Evolutionary conservation across 192 early-diverging fungal species (phyloP).

Genomic region (Funneliformis geosporum): DNA sequence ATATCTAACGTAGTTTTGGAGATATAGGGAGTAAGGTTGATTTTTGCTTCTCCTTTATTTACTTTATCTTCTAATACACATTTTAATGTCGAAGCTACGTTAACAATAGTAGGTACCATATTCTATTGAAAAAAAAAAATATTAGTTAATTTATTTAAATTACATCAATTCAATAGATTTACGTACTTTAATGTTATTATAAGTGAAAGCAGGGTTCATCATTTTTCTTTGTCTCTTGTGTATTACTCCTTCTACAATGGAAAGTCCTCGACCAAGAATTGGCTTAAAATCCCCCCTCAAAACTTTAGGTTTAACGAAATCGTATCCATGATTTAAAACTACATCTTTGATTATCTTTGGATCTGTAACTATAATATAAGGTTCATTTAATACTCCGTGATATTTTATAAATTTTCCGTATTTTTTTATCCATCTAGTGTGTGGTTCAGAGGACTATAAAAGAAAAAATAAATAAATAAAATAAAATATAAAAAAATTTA

Average conservation of each 20-base stretch:
- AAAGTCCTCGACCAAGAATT: conserved; percentile 50
- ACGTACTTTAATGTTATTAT: conserved; percentile 47
- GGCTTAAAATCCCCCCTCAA: conserved; percentile 28
- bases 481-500: too few relatives aligned
- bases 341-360: conserved; percentile 51
- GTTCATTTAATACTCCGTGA: conserved; percentile 45
- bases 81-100: conserved; percentile 35
- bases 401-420: conserved; percentile 54
- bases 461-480: too few relatives aligned
- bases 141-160: neutral
- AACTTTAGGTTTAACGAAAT: conserved; percentile 44
- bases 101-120: conserved; percentile 36
- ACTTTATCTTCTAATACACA: conserved; percentile 39
- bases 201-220: conserved; percentile 57
- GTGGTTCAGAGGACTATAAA: conserved; percentile 19
- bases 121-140: neutral
- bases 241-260: conserved; percentile 53
- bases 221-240: conserved; percentile 58
- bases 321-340: conserved; percentile 46
- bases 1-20: conserved; percentile 48
- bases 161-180: conserved; percentile 23
- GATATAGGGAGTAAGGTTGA: conserved; percentile 43
- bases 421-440: conserved; percentile 47
- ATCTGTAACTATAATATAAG: conserved; percentile 47
- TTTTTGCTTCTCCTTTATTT: conserved; percentile 31